A percentile compares a stretch with the other conserved stretches of the same genome.
These are phyloP conservation scores for Priceomyces haplophilus DNA, from an alignment of 805 yeast species.

Conservation along the genomic window DNA sequence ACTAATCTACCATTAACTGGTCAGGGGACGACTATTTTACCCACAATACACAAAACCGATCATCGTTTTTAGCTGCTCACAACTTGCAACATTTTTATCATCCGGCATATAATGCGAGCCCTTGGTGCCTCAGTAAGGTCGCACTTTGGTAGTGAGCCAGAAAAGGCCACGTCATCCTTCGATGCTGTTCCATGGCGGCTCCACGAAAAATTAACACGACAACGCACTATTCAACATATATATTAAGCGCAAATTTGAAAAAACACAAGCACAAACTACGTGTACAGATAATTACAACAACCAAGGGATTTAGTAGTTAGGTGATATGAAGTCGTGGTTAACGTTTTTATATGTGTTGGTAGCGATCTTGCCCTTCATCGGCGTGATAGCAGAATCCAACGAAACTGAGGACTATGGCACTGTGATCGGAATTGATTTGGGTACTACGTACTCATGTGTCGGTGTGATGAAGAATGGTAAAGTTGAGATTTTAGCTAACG, in stretches of 20 bases:
- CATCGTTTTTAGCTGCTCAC: too few relatives aligned
- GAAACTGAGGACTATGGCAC: slow-evolving; percentile 40
- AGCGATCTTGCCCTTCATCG: slow-evolving; percentile 37
- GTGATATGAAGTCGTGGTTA: slow-evolving; percentile 22
- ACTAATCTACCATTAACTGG: too few relatives aligned
- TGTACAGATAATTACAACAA: not conserved
- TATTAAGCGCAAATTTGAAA: not conserved
- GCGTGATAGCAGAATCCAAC: slow-evolving; percentile 18
- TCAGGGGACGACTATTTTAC: too few relatives aligned
- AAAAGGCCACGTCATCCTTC: slow-evolving; percentile 9
- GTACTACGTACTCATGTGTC: slow-evolving; percentile 93
- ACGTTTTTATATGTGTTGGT: slow-evolving; percentile 32
- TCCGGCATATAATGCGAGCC: too few relatives aligned
- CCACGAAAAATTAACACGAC: slow-evolving; percentile 5
- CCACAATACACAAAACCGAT: too few relatives aligned
- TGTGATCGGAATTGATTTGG: slow-evolving; percentile 75
- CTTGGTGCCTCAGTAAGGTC: not conserved
- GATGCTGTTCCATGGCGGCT: slow-evolving; percentile 4
- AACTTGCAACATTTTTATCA: not conserved
- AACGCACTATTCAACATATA: not conserved
- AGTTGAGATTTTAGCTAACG: slow-evolving; percentile 91
- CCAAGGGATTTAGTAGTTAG: not conserved
- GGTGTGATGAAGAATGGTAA: slow-evolving; percentile 86
- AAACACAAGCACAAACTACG: not conserved
- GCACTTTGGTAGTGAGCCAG: not conserved